Percentiles rank a stretch among this genome's conserved stretches.
phyloP scores from a whole-genome alignment of 2,329 filamentous ascomycete genomes.

The Grosmannia clavigera region DNA sequence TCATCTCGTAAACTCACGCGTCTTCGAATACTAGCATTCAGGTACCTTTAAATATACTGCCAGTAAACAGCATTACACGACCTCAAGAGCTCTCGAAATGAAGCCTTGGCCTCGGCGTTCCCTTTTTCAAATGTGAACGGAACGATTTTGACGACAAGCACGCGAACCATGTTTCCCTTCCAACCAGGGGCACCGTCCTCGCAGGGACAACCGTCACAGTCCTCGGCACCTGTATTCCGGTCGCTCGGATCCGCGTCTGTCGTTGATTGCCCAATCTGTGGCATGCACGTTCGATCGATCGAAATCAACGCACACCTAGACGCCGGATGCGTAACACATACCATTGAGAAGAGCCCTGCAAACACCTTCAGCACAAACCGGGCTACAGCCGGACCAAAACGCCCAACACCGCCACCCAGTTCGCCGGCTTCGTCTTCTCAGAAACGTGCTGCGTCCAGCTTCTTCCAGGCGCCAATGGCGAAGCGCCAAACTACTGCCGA shows the following conservation, averaged over 20 bases:
- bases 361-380: not conserved
- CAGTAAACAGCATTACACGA: not conserved
- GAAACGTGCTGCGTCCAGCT: slow-evolving; percentile 41
- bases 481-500: slow-evolving; percentile 35
- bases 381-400: slow-evolving; percentile 12
- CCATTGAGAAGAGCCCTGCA: slow-evolving; percentile 42
- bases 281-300: slow-evolving; percentile 54
- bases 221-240: not conserved
- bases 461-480: slow-evolving; percentile 49
- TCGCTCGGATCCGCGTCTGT: slow-evolving; percentile 15
- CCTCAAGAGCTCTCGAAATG: not conserved
- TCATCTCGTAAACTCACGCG: not conserved
- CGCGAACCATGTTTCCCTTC: slow-evolving; percentile 3
- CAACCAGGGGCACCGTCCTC: not conserved
- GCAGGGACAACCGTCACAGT: not conserved
- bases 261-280: slow-evolving; percentile 74
- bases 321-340: slow-evolving; percentile 55
- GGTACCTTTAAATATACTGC: too few relatives aligned
- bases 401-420: slow-evolving; percentile 19
- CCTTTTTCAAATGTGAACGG: not conserved
- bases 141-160: not conserved
- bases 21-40: not conserved
- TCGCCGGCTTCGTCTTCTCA: slow-evolving; percentile 26
- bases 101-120: not conserved
- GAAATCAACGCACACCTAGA: slow-evolving; percentile 89